Conservation (phyloP, 305 asterid genomes). For the Solanum hybrid region DNA sequence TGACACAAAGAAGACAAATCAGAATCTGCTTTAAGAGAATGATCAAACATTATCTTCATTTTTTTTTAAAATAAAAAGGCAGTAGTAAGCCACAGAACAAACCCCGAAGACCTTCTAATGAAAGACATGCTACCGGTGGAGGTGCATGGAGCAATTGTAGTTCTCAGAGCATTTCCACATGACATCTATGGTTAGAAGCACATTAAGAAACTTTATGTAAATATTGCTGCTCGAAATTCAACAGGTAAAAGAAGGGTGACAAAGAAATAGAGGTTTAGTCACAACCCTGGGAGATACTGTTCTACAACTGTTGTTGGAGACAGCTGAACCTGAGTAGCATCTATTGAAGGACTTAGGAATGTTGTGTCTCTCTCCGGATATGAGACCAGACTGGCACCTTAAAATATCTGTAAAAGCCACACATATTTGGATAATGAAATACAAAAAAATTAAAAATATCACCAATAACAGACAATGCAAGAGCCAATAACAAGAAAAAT, state of each 20-base stretch:
- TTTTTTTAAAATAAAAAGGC: background rate
- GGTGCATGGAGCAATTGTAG: constrained; percentile 26
- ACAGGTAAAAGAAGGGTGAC: background rate
- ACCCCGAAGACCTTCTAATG: constrained; percentile 16
- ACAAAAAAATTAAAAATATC: background rate
- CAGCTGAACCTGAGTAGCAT: constrained; percentile 8
- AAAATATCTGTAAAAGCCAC: constrained; percentile 29
- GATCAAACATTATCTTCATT: background rate
- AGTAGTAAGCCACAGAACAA: background rate
- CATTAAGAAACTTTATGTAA: background rate
- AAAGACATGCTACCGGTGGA: constrained; percentile 32
- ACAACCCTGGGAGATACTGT: constrained; percentile 30
- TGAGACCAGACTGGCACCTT: constrained; percentile 26
- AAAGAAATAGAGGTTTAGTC: constrained; percentile 3
- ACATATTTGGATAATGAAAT: background rate
- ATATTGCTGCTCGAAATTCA: background rate
- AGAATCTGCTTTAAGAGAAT: background rate
- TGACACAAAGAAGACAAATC: background rate
- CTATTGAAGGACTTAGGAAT: constrained; percentile 29
- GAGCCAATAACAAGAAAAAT: background rate
- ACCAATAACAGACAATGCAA: background rate
- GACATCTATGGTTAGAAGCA: constrained; percentile 31
- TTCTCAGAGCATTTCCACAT: constrained; percentile 35
- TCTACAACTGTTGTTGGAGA: constrained; percentile 22
- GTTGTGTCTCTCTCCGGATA: constrained; percentile 21